phyloP scores from a whole-genome alignment of 2,329 filamentous ascomycete species.

The Aureobasidium sp. region DNA sequence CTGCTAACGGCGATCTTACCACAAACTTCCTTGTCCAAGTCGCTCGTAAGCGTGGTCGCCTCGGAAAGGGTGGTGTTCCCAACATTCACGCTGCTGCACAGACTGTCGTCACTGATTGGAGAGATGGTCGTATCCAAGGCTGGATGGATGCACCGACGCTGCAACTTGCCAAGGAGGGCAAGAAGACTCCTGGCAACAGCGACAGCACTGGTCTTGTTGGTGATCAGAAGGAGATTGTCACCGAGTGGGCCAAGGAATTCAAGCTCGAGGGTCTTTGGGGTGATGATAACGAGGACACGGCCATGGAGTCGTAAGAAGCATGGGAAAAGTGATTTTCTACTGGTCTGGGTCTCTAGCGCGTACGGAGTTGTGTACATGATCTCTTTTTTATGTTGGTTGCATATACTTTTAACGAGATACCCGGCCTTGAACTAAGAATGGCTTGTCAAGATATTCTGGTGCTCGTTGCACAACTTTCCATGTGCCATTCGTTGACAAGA shows the following conservation, averaged over 20 bases:
- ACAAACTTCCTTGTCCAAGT: constrained; percentile 94
- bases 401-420: constrained; percentile 13
- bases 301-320: constrained; percentile 9
- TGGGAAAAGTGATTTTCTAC: not conserved
- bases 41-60: constrained; percentile 80
- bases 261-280: constrained; percentile 79
- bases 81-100: constrained; percentile 84
- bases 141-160: constrained; percentile 19
- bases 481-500: not conserved
- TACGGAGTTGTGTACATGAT: constrained; percentile 8
- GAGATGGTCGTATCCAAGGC: constrained; percentile 19
- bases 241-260: constrained; percentile 19
- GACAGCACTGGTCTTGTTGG: constrained; percentile 13
- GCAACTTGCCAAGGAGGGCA: constrained; percentile 11
- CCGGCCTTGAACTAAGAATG: constrained; percentile 13
- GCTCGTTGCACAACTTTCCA: not conserved
- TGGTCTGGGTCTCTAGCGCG: constrained; percentile 8
- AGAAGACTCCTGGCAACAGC: constrained; percentile 6
- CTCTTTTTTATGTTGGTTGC: constrained; percentile 7
- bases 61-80: constrained; percentile 83
- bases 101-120: constrained; percentile 82
- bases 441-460: constrained; percentile 5
- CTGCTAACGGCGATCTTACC: constrained; percentile 63
- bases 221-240: constrained; percentile 19
- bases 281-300: constrained; percentile 19